Conservation (phyloP, 352 stramenopile genomes). For the Pythium vanterpoolii region DNA sequence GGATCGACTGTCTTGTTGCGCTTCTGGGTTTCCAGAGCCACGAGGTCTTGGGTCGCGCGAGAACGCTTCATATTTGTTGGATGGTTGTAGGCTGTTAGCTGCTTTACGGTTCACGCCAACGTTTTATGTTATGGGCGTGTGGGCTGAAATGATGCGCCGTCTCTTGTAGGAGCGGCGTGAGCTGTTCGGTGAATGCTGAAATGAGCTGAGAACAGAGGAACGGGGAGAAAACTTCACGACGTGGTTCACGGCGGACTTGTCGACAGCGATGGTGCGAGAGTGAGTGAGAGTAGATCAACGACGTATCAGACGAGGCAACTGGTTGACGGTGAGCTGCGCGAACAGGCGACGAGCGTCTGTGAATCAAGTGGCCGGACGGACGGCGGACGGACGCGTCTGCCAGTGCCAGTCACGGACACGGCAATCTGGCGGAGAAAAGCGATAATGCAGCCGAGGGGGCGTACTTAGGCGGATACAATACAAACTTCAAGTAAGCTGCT, state of each 20-base stretch:
- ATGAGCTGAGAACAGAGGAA: slow-evolving; percentile 11
- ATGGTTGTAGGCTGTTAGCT: background rate
- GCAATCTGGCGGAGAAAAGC: slow-evolving; percentile 3
- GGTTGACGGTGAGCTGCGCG: slow-evolving; percentile 5
- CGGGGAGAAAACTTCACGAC: background rate
- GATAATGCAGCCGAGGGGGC: slow-evolving; percentile 10
- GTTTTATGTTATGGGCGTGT: slow-evolving; percentile 1
- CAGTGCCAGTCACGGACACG: slow-evolving; percentile 12
- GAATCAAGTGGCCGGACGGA: slow-evolving; percentile 28
- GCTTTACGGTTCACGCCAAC: background rate
- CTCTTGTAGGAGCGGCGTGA: background rate
- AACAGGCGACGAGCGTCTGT: slow-evolving; percentile 21
- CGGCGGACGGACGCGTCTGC: slow-evolving; percentile 17
- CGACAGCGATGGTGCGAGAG: slow-evolving; percentile 9
- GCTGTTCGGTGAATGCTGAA: slow-evolving; percentile 18
- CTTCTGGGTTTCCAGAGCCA: slow-evolving; percentile 44
- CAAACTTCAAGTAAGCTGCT: slow-evolving; percentile 29
- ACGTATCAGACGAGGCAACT: slow-evolving; percentile 19
- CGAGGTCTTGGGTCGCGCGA: slow-evolving; percentile 62
- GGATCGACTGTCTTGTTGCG: slow-evolving; percentile 22
- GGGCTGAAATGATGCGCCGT: background rate
- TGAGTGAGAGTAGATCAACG: background rate
- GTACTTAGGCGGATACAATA: slow-evolving; percentile 22
- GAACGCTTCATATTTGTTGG: slow-evolving; percentile 56
- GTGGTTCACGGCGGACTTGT: slow-evolving; percentile 18